phyloP scores from a whole-genome alignment of 805 yeast species.

The Pichia phayaonensis region DNA sequence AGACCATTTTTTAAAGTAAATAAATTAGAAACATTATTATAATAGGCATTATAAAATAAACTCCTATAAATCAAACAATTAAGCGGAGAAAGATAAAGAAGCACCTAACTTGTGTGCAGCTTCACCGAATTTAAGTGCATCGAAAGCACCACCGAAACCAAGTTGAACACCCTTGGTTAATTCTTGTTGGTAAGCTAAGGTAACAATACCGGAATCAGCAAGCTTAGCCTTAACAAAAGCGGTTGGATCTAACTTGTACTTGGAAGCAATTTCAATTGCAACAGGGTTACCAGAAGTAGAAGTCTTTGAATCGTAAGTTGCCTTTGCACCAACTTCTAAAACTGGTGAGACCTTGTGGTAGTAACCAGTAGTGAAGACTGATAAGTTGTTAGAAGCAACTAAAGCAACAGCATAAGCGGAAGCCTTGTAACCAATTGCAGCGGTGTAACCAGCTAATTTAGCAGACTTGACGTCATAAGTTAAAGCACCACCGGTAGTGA shows the following conservation, averaged over 20 bases:
- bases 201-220: slow-evolving; percentile 91
- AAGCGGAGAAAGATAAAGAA: slow-evolving; percentile 89
- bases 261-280: slow-evolving; percentile 91
- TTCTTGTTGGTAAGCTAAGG: slow-evolving; percentile 88
- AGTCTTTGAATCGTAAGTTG: slow-evolving; percentile 82
- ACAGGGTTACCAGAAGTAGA: slow-evolving; percentile 71
- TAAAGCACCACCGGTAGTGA: slow-evolving; percentile 94
- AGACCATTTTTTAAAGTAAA: background rate
- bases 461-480: slow-evolving; percentile 94
- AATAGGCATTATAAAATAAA: background rate
- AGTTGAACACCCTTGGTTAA: slow-evolving; percentile 94
- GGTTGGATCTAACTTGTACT: slow-evolving; percentile 80
- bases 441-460: slow-evolving; percentile 86
- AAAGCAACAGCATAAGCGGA: slow-evolving; percentile 82
- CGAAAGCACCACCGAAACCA: slow-evolving; percentile 96
- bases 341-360: slow-evolving; percentile 89
- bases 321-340: slow-evolving; percentile 97
- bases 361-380: slow-evolving; percentile 90
- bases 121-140: slow-evolving; percentile 90
- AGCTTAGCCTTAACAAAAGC: slow-evolving; percentile 95
- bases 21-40: background rate
- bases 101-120: slow-evolving; percentile 97
- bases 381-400: slow-evolving; percentile 76
- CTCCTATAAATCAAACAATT: slow-evolving; percentile 20
- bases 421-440: slow-evolving; percentile 88